Conservation (phyloP, 441 rosid genomes). For the Eugenia klotzschiana region DNA sequence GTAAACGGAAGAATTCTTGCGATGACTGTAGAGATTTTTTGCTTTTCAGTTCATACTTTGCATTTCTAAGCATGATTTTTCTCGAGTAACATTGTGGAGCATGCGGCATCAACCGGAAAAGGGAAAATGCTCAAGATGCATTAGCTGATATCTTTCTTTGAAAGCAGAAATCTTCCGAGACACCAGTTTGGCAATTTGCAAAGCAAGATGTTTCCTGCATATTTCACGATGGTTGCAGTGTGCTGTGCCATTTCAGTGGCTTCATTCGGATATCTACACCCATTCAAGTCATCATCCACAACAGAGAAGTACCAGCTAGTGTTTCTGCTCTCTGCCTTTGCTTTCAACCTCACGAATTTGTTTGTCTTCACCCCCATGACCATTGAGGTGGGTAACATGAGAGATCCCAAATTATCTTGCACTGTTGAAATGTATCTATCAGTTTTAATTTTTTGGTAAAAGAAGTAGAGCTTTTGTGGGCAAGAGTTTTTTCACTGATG, state of each 20-base stretch:
- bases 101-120: neutral
- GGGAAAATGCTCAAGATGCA: neutral
- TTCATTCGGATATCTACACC: conserved; percentile 65
- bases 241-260: conserved; percentile 59
- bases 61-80: neutral
- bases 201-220: conserved; percentile 93
- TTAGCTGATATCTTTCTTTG: neutral
- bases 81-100: neutral
- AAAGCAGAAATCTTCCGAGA: conserved; percentile 62
- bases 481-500: neutral
- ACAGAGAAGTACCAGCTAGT: conserved; percentile 79
- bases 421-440: neutral
- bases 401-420: neutral
- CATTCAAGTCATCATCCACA: conserved; percentile 70
- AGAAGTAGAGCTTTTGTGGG: neutral
- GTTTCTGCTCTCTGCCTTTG: conserved; percentile 58
- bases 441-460: neutral
- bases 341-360: conserved; percentile 73
- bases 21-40: neutral
- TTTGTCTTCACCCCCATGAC: conserved; percentile 82
- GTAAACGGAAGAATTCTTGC: neutral
- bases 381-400: conserved; percentile 33
- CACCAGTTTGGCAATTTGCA: conserved; percentile 79
- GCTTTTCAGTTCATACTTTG: neutral
- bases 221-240: conserved; percentile 52